Percentiles rank a stretch among this genome's conserved stretches.
These are phyloP conservation scores for Fraxinus sp. DNA, from an alignment of 305 asterid genomes.

Conservation along the genomic window DNA sequence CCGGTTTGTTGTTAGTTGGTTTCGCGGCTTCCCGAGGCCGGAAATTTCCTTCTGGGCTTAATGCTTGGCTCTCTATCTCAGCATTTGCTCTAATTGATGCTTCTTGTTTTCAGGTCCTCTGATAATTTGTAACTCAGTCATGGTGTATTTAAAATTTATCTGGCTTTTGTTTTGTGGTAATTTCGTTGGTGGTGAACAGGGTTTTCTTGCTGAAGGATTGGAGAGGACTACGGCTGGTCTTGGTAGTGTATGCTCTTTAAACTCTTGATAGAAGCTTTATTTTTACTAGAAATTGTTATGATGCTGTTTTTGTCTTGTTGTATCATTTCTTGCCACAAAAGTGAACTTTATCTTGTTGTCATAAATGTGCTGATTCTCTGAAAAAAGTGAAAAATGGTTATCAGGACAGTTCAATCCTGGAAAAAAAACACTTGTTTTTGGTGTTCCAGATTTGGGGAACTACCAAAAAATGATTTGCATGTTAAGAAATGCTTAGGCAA, in stretches of 20 bases:
- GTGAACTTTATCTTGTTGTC: neutral
- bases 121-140: slow-evolving; percentile 17
- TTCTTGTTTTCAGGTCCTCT: slow-evolving; percentile 79
- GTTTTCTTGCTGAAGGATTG: slow-evolving; percentile 95
- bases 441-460: neutral
- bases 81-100: slow-evolving; percentile 83
- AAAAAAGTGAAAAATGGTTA: neutral
- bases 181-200: slow-evolving; percentile 51
- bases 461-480: neutral
- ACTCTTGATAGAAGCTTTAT: slow-evolving; percentile 17
- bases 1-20: slow-evolving; percentile 66
- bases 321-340: neutral
- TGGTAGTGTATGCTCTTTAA: slow-evolving; percentile 80
- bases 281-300: neutral
- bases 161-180: slow-evolving; percentile 9
- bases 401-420: neutral
- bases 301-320: neutral
- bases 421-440: neutral
- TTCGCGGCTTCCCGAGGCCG: slow-evolving; percentile 74
- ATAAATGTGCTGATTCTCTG: neutral
- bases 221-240: slow-evolving; percentile 95
- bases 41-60: slow-evolving; percentile 64
- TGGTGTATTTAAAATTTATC: neutral
- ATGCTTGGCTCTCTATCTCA: slow-evolving; percentile 78
- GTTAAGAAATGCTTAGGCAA: neutral